These are phyloP conservation scores for Myotisia sp. DNA, from an alignment of 2,329 filamentous ascomycete species.

Conservation along the genomic window DNA sequence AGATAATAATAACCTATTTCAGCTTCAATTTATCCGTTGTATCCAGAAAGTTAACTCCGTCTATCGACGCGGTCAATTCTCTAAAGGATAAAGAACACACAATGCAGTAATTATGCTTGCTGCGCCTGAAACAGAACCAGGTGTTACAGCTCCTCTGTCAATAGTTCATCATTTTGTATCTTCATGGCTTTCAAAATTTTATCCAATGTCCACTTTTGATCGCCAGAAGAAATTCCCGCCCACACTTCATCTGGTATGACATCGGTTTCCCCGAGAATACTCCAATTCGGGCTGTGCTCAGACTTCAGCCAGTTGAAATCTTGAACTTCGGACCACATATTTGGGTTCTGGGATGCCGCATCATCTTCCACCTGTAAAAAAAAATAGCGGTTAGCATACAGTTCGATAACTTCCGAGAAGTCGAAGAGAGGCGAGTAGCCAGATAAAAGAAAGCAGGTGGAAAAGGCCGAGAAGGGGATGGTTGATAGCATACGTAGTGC, in stretches of 20 bases:
- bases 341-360: slow-evolving; percentile 8
- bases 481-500: slow-evolving; percentile 50
- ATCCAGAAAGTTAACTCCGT: too few species aligned
- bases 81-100: too few species aligned
- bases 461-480: too few species aligned
- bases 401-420: too few species aligned
- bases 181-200: slow-evolving; percentile 45
- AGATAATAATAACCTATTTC: too few species aligned
- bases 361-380: not conserved
- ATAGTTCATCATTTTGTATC: too few species aligned
- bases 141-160: too few species aligned
- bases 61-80: too few species aligned
- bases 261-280: slow-evolving; percentile 46
- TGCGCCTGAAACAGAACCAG: too few species aligned
- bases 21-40: too few species aligned
- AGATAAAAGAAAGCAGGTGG: not conserved
- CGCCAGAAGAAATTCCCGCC: slow-evolving; percentile 52
- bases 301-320: slow-evolving; percentile 96
- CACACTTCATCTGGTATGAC: slow-evolving; percentile 51
- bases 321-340: slow-evolving; percentile 67
- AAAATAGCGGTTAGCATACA: not conserved
- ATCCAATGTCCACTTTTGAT: slow-evolving; percentile 46
- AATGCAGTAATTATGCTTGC: too few species aligned
- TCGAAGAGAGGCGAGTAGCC: not conserved
- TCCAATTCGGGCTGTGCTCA: slow-evolving; percentile 81